Evolutionary conservation across 257 asterid species (phyloP).

Genomic region (Striga asiatica): DNA sequence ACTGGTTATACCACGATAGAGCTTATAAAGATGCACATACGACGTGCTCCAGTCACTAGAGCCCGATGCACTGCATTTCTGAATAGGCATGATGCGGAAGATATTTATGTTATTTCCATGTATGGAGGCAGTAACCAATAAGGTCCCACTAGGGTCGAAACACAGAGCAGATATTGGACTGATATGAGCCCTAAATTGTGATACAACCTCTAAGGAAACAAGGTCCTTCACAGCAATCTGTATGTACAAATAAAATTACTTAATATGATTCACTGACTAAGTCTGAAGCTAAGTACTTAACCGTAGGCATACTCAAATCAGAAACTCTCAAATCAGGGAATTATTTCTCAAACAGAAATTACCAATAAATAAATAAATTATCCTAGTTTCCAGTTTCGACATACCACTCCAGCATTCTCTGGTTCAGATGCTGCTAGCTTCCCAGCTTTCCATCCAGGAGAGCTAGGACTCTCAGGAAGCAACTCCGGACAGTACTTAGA

Average conservation of each 20-base stretch:
- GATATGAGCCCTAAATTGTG: constrained; percentile 70
- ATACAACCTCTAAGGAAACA: constrained; percentile 42
- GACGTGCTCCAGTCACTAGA: constrained; percentile 47
- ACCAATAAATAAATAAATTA: constrained; percentile 1
- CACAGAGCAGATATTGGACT: constrained; percentile 71
- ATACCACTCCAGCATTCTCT: constrained; percentile 64
- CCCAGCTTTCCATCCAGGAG: constrained; percentile 55
- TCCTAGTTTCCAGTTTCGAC: constrained; percentile 20
- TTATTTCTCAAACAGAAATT: neutral
- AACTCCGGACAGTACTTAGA: constrained; percentile 51
- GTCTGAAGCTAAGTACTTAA: too few relatives aligned
- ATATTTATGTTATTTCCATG: constrained; percentile 61
- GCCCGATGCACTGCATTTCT: constrained; percentile 26
- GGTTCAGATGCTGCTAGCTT: constrained; percentile 45
- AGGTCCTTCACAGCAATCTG: constrained; percentile 66
- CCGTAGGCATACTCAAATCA: too few relatives aligned
- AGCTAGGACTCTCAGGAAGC: constrained; percentile 48
- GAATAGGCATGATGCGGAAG: constrained; percentile 49
- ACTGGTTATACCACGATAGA: constrained; percentile 59
- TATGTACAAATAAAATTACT: constrained; percentile 13
- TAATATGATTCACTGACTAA: neutral
- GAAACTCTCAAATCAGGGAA: neutral
- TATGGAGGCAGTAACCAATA: constrained; percentile 63
- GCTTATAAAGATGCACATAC: constrained; percentile 60
- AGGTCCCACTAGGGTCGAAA: constrained; percentile 69